phyloP scores from a whole-genome alignment of 83 land plant species.

The Picea abies region DNA sequence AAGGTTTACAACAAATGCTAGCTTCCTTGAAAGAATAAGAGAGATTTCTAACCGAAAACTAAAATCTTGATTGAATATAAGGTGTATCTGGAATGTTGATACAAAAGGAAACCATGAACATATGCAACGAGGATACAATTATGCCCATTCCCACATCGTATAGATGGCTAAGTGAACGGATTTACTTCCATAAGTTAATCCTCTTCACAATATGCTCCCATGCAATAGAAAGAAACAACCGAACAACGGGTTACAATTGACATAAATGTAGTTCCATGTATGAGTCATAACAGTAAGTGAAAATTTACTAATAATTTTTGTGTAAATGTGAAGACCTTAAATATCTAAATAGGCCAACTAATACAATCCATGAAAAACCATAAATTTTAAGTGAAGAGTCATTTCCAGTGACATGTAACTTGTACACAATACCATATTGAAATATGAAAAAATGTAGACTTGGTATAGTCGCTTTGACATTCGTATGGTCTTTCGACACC shows the following conservation, averaged over 20 bases:
- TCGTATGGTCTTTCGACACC: too few relatives aligned
- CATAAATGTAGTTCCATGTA: constrained; percentile 70
- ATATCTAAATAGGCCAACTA: too few relatives aligned
- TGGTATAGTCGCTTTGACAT: constrained; percentile 84
- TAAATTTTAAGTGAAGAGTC: constrained; percentile 75
- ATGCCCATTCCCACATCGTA: constrained; percentile 96
- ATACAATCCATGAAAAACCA: too few relatives aligned
- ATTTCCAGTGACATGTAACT: constrained; percentile 55
- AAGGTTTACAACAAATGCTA: too few relatives aligned
- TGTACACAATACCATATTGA: constrained; percentile 96
- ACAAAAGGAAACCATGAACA: constrained; percentile 97
- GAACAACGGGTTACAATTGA: constrained; percentile 54
- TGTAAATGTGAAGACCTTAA: constrained; percentile 78
- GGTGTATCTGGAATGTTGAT: too few relatives aligned
- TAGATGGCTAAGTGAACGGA: constrained; percentile 74
- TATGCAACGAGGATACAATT: constrained; percentile 80
- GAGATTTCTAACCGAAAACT: constrained; percentile 95
- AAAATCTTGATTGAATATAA: constrained; percentile 95
- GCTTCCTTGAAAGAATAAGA: constrained; percentile 90
- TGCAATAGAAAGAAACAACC: constrained; percentile 68
- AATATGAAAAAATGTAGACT: constrained; percentile 87
- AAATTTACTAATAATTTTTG: constrained; percentile 80
- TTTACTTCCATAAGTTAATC: constrained; percentile 74
- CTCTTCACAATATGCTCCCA: constrained; percentile 73
- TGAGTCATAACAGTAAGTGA: constrained; percentile 74